Evolutionary conservation across 1,284 basidiomycete genomes (phyloP), one percentile per base, ranked within the genome.

Genomic region (Trametes polyzona): DNA sequence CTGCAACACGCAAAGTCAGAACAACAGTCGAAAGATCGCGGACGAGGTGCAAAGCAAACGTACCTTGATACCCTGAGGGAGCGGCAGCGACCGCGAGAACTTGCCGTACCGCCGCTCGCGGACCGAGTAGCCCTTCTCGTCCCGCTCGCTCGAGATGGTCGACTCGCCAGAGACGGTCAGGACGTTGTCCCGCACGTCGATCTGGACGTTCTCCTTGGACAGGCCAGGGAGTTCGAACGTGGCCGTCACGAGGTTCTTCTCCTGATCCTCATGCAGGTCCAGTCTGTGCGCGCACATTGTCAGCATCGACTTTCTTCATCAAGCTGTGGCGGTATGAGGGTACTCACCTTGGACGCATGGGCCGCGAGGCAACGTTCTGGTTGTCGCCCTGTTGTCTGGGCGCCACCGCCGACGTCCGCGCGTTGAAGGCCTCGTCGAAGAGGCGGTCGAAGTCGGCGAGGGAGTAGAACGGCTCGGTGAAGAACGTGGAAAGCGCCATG

Each of bases 171-270:
- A 75, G 50, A 82, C 47, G 46, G 59, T 74, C 26, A 82, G 67
- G 24, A 71, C 71, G 47, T 76, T 70, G 36, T 76, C 70, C 42
- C 75, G 69, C 32, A 79, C 63, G 41, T 81, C 76, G 37, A 82
- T 74, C 47, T 56, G 52, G 49, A 82, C 71, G 29, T 78, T 66
- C 14, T 78, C 72, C 24, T 74, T 72, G 65, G 71, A 74, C 51
- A 82, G 16, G 9, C 80, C 78, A 2, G 80, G 79, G 27, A 83
- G 65, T 48, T 82, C 79, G 46, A 83, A 79, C 2, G 72, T 69
- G n/a, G 79, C 80, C 0, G 74, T 77, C 35, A 82, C 73, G 1
- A 66, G 60, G 55, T 80, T 80, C 21, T 59, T 68, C 1, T 75
- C 70, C 4, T 58, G 33, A 52, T 76, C 67, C 57, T 81, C 78